Conservation (phyloP, 306 rosid genomes). For the Corylus avellana region DNA sequence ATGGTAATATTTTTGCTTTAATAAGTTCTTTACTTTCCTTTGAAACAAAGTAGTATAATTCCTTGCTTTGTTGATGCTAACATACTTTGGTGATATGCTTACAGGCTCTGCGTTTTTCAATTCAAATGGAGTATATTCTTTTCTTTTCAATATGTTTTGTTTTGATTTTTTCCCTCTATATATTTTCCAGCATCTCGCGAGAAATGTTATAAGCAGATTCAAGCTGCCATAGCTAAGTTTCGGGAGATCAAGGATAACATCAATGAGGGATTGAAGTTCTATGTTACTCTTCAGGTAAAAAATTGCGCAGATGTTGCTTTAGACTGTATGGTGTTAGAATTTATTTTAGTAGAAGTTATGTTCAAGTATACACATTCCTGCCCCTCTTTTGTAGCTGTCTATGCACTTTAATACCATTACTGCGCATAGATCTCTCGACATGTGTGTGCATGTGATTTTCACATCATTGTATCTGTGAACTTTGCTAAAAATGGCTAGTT, state of each 20-base stretch:
- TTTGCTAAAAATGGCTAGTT: neutral
- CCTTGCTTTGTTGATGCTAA: constrained; percentile 2
- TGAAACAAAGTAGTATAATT: neutral
- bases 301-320: constrained; percentile 11
- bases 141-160: neutral
- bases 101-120: neutral
- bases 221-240: constrained; percentile 86
- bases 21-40: neutral
- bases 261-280: constrained; percentile 92
- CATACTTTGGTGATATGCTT: neutral
- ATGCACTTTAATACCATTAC: neutral
- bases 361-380: neutral
- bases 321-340: constrained; percentile 15
- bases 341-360: neutral
- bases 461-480: neutral
- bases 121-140: constrained; percentile 9
- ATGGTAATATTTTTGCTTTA: neutral
- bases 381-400: neutral
- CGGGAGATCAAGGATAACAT: constrained; percentile 91
- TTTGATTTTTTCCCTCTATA: constrained; percentile 31
- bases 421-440: neutral
- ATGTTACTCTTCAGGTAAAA: constrained; percentile 84
- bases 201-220: constrained; percentile 94
- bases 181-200: constrained; percentile 75
- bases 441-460: neutral